Conservation (phyloP, 108 stramenopile genomes). For the Seminavis robusta region DNA sequence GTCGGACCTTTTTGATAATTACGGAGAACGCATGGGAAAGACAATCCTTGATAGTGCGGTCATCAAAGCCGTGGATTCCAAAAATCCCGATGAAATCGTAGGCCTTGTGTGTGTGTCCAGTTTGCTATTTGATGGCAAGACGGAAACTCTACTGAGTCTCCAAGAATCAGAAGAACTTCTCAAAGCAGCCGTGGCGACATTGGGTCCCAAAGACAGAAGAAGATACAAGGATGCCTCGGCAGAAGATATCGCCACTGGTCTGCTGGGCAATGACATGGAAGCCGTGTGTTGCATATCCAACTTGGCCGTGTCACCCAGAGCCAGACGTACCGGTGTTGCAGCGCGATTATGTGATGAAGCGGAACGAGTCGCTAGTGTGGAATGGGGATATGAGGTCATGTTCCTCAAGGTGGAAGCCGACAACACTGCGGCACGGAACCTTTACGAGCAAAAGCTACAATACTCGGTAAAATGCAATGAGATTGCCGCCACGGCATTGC, state of each 20-base stretch:
- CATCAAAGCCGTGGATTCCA: constrained; percentile 26
- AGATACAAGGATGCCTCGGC: constrained; percentile 58
- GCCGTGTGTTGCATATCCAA: constrained; percentile 58
- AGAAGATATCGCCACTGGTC: constrained; percentile 35
- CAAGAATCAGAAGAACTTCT: constrained; percentile 44
- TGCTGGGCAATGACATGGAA: constrained; percentile 37
- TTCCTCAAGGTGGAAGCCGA: constrained; percentile 54
- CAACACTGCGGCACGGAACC: constrained; percentile 46
- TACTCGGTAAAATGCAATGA: constrained; percentile 24
- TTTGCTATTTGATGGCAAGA: constrained; percentile 27
- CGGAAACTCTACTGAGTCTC: constrained; percentile 23
- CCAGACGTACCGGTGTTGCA: constrained; percentile 51
- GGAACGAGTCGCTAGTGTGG: constrained; percentile 43
- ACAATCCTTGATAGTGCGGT: constrained; percentile 39
- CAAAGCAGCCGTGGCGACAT: constrained; percentile 49
- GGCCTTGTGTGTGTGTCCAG: constrained; percentile 57
- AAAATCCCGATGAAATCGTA: constrained; percentile 29
- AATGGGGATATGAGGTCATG: constrained; percentile 43
- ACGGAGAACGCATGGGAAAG: constrained; percentile 61
- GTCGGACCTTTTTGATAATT: constrained; percentile 56
- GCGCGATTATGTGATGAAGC: constrained; percentile 43
- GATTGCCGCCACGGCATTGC: constrained; percentile 29
- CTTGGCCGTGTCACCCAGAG: constrained; percentile 51
- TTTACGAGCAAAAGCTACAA: constrained; percentile 58
- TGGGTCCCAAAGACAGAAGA: constrained; percentile 59